These are phyloP conservation scores for Amanita inopinata DNA, from an alignment of 768 basidiomycete genomes.

Conservation along the genomic window DNA sequence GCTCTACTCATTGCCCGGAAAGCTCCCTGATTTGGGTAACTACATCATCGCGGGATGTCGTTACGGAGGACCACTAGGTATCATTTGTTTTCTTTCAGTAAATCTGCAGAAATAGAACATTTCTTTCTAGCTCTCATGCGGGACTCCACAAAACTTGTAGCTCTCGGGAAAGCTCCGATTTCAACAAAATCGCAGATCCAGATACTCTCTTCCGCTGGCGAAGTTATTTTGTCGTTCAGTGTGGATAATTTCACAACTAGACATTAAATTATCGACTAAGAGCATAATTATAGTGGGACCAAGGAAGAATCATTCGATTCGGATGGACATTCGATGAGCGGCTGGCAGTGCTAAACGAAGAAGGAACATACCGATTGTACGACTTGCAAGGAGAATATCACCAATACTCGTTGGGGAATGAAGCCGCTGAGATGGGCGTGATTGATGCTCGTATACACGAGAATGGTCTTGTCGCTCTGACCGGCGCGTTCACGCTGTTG, in stretches of 20 bases:
- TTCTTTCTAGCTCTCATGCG: conserved; percentile 67
- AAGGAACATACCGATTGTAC: conserved; percentile 86
- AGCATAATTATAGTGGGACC: conserved; percentile 66
- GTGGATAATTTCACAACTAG: conserved; percentile 38
- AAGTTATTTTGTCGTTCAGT: conserved; percentile 56
- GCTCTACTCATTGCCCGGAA: conserved; percentile 74
- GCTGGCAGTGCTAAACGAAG: conserved; percentile 81
- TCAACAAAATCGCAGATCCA: conserved; percentile 75
- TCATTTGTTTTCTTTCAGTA: not conserved
- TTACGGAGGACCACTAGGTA: conserved; percentile 87
- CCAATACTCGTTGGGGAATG: conserved; percentile 76
- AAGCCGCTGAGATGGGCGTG: conserved; percentile 75
- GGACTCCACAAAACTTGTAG: conserved; percentile 71
- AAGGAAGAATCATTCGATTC: conserved; percentile 70
- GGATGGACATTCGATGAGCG: conserved; percentile 82
- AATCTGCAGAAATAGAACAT: conserved; percentile 6
- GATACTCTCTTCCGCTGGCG: conserved; percentile 80
- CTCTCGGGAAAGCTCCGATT: conserved; percentile 49
- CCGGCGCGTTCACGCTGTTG: conserved; percentile 61
- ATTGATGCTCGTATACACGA: conserved; percentile 83
- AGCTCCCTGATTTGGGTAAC: conserved; percentile 69
- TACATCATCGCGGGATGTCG: conserved; percentile 74
- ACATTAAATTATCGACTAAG: conserved; percentile 11
- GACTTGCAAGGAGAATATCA: conserved; percentile 79
- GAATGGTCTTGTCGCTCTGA: conserved; percentile 79